These are phyloP conservation scores for Cardamine resedifolia DNA, from an alignment of 345 rosid genomes.

Conservation along the genomic window DNA sequence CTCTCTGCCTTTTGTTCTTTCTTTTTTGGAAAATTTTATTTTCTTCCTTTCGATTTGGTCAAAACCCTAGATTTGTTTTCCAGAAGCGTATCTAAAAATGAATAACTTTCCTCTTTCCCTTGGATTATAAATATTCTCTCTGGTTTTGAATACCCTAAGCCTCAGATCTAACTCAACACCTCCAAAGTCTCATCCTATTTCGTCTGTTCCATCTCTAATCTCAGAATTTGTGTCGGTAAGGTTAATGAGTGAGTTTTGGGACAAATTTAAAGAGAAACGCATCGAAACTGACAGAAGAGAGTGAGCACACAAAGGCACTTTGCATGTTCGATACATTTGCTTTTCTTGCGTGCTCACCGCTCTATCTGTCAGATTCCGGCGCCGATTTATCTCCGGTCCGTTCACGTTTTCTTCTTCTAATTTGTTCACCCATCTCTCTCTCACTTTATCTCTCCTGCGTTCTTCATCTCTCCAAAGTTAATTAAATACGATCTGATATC, in stretches of 20 bases:
- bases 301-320: constrained; percentile 94
- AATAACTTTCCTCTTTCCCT: constrained; percentile 29
- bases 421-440: not conserved
- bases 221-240: not conserved
- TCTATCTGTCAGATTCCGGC: constrained; percentile 90
- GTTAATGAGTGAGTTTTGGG: constrained; percentile 13
- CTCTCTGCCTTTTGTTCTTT: constrained; percentile 14
- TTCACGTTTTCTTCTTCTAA: constrained; percentile 32
- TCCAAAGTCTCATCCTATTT: constrained; percentile 11
- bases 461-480: constrained; percentile 15
- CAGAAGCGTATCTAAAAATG: constrained; percentile 9
- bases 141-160: constrained; percentile 25
- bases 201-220: not conserved
- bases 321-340: constrained; percentile 65
- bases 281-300: constrained; percentile 98
- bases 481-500: not conserved
- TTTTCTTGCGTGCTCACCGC: constrained; percentile 89
- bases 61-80: constrained; percentile 38
- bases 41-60: constrained; percentile 27
- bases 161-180: constrained; percentile 31
- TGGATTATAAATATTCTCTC: constrained; percentile 26
- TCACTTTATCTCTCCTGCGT: not conserved
- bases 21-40: not conserved
- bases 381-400: constrained; percentile 41
- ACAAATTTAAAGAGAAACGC: constrained; percentile 25